Evolutionary conservation across 2,329 filamentous ascomycete species (phyloP), one percentile per base, ranked within the genome.

Genomic region (Sphaerulina vaccinii): DNA sequence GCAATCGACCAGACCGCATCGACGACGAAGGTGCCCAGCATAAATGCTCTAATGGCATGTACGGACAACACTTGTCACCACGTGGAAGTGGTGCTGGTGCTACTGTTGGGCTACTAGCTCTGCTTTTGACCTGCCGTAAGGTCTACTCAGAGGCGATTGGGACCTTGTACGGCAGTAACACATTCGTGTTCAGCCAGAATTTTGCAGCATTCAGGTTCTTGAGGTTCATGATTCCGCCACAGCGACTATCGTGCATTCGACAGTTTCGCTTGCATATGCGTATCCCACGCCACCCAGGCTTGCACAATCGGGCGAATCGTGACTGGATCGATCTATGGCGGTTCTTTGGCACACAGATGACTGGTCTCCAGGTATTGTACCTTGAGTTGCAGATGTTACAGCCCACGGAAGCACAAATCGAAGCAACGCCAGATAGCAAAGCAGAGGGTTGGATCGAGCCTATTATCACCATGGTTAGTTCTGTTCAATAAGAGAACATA

Each of bases 111-210:
- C 50, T 68, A 3, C 52, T 68, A 3, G 62, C 64, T 9, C 54
- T 66, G 3, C 57, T 67, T 7, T 54, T 63, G 22, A 65, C 63
- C 10, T 68, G 66, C 49, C 65, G 66, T 11, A 57, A 52, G 18
- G 51, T 65, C 29, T 68, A 68, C 51, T 65, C 65, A 3, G 66
- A 68, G 49, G 57, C 59, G 3, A 62, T 67, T 23, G 33, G 56
- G 11, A 62, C 54, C 10, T 54, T 68, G n/a, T 68, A 68, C 59
- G 62, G 52, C 40, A 55, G 57, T 46, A 67, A 67, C 56, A 61
- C 58, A 3, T 68, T 68, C 55, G 62, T 67, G 29, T 67, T 67
- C 57, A 65, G 62, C 3, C 62, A 66, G 38, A 66, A 64, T 43
- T 62, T 62, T 21, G 63, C 61, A 18, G 63, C 64, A 5, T 65